Conservation (phyloP, 352 stramenopile genomes). For the Blastocystis sp. region DNA sequence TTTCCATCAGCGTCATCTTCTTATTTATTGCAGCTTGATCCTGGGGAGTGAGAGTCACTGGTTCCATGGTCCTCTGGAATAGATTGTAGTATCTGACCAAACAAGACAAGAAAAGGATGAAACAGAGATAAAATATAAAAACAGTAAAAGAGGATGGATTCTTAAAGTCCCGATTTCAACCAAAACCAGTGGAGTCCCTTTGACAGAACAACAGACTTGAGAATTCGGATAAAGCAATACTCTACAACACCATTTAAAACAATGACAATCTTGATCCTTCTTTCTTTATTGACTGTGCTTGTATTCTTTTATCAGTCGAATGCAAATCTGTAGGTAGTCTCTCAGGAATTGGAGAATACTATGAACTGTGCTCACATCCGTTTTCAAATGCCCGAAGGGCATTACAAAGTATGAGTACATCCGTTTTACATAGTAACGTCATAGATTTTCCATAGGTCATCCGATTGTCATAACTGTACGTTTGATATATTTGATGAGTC, state of each 20-base stretch:
- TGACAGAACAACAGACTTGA: background rate
- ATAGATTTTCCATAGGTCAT: background rate
- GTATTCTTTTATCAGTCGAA: background rate
- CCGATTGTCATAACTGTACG: conserved; percentile 1
- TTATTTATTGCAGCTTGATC: background rate
- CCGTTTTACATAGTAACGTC: background rate
- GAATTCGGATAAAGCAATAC: background rate
- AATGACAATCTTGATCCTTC: background rate
- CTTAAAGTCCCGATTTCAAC: background rate
- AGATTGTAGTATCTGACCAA: background rate
- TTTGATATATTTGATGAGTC: background rate
- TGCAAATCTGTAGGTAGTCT: background rate
- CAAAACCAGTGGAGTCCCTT: background rate
- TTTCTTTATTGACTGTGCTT: background rate
- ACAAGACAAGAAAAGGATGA: background rate
- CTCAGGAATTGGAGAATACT: background rate
- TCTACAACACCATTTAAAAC: no score
- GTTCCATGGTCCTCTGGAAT: background rate
- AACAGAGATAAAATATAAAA: background rate
- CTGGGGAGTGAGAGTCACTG: background rate
- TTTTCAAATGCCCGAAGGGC: background rate
- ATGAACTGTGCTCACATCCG: conserved; percentile 36
- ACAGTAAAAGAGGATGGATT: no score
- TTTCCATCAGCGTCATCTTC: background rate
- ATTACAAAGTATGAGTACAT: background rate